A percentile compares a stretch with the other conserved stretches of the same genome.
Conservation (phyloP, 1,284 basidiomycete species). For the Nidula niveotomentosa region DNA sequence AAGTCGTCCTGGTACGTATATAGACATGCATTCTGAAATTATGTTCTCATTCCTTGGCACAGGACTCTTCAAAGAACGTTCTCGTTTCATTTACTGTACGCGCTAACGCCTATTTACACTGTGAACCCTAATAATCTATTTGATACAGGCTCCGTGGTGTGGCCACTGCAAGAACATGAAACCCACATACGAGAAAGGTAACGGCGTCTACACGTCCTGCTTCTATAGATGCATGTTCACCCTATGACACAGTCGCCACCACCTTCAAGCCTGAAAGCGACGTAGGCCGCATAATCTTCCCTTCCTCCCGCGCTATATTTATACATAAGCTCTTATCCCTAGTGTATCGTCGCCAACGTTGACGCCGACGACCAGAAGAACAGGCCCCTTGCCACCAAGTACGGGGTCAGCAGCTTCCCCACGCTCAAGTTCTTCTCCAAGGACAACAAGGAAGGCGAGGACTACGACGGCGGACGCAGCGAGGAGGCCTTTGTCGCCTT, state of each 20-base stretch:
- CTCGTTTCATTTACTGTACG: conserved; percentile 88
- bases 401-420: conserved; percentile 78
- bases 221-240: conserved; percentile 15
- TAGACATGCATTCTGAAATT: not conserved
- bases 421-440: conserved; percentile 96
- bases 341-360: conserved; percentile 89
- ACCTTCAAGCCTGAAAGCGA: conserved; percentile 79
- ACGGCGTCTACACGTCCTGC: conserved; percentile 1
- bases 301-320: not conserved
- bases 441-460: conserved; percentile 56
- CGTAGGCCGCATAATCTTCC: conserved; percentile 37
- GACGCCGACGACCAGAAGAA: conserved; percentile 88
- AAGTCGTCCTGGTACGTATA: conserved; percentile 65
- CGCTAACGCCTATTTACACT: conserved; percentile 1
- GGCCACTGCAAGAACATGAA: conserved; percentile 89
- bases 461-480: conserved; percentile 68
- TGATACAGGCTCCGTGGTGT: conserved; percentile 76
- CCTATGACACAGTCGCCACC: conserved; percentile 54
- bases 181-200: conserved; percentile 79
- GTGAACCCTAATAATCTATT: conserved; percentile 4
- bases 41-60: conserved; percentile 7
- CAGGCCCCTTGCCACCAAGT: conserved; percentile 71
- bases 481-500: conserved; percentile 72
- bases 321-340: conserved; percentile 6
- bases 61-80: conserved; percentile 81